Evolutionary conservation across 176 grass and related monocot genomes (phyloP).

Genomic region (Carex cristatella): DNA sequence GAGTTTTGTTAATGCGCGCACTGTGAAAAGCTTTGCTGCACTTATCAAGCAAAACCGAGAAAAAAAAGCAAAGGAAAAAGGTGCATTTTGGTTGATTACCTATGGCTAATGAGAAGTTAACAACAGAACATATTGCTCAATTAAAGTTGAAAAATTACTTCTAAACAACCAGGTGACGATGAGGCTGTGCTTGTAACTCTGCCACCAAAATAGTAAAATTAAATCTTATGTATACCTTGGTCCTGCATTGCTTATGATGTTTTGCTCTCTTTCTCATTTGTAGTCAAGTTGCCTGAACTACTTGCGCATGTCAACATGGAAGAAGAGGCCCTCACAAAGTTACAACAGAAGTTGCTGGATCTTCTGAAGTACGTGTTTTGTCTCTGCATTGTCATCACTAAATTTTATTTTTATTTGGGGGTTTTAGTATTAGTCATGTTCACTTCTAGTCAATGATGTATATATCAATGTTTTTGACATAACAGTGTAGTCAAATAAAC

Average conservation of each 20-base stretch:
- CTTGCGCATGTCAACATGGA: conserved; percentile 88
- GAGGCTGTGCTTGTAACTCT: not conserved
- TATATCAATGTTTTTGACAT: not conserved
- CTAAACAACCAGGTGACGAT: not conserved
- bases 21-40: not conserved
- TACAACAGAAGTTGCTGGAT: conserved; percentile 79
- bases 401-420: not conserved
- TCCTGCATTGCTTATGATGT: conserved; percentile 19
- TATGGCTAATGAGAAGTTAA: not conserved
- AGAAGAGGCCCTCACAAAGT: conserved; percentile 66
- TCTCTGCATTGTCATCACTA: conserved; percentile 10
- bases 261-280: conserved; percentile 8
- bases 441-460: not conserved
- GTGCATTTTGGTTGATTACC: not conserved
- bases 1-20: not conserved
- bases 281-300: conserved; percentile 93
- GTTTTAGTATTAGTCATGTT: not conserved
- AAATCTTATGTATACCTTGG: not conserved
- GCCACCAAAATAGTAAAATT: not conserved
- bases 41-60: not conserved
- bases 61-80: not conserved
- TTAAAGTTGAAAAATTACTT: not conserved
- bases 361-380: conserved; percentile 71
- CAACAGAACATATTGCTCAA: not conserved
- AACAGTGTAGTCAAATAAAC: not conserved